Evolutionary conservation across 2,329 filamentous ascomycete genomes (phyloP).

Genomic region (Colletotrichum eleusines): DNA sequence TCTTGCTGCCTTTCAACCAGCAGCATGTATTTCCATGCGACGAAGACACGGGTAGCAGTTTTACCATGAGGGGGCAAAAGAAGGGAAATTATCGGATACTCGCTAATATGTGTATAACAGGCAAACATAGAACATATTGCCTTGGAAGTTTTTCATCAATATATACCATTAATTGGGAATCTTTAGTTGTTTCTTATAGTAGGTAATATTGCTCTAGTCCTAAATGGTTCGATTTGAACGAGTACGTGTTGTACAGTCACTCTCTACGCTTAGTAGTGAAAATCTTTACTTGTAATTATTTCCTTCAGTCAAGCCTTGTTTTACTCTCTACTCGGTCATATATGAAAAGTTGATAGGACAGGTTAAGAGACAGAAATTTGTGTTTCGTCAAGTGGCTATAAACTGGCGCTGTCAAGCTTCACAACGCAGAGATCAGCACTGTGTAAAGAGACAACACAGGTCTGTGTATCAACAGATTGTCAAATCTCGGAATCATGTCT

Average conservation of each 20-base stretch:
- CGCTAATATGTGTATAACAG: not conserved
- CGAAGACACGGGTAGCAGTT: not conserved
- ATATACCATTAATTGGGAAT: not conserved
- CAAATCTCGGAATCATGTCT: not conserved
- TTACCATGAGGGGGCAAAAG: too few species aligned
- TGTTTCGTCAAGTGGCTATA: not conserved
- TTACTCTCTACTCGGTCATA: fast-evolving
- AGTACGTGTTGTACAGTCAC: not conserved
- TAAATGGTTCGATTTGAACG: not conserved
- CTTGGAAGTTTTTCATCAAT: too few species aligned
- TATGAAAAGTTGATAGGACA: not conserved
- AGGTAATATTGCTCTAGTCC: fast-evolving
- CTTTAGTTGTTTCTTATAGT: not conserved
- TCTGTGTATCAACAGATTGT: not conserved
- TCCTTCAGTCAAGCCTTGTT: not conserved
- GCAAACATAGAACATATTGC: too few species aligned
- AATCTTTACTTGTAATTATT: not conserved
- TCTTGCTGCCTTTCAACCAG: not conserved
- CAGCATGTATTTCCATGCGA: not conserved
- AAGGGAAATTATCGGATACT: too few species aligned
- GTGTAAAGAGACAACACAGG: not conserved
- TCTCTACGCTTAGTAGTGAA: not conserved
- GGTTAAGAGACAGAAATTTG: not conserved
- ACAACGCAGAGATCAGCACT: not conserved
- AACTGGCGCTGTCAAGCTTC: not conserved